phyloP scores from a whole-genome alignment of 208 protist genomes.

The Crithidia mellificae region DNA sequence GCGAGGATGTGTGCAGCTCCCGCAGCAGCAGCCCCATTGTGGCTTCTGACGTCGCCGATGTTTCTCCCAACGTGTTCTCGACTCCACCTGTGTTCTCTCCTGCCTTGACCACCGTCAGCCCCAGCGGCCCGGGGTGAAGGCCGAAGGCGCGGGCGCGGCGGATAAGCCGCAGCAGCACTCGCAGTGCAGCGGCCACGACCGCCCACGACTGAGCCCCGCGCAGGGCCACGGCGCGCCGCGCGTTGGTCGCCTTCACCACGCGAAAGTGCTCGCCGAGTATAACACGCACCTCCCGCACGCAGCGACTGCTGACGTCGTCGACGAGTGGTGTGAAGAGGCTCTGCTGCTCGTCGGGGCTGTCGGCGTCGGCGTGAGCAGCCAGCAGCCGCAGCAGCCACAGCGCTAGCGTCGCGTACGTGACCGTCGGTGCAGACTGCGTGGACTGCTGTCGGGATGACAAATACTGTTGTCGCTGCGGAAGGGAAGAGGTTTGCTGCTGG shows the following conservation, averaged over 20 bases:
- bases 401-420: constrained; percentile 43
- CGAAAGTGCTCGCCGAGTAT: constrained; percentile 75
- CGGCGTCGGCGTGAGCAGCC: constrained; percentile 52
- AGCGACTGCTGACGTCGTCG: constrained; percentile 78
- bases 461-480: not conserved
- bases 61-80: no score
- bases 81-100: no score
- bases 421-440: not conserved
- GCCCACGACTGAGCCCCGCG: constrained; percentile 49
- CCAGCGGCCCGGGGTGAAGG: constrained; percentile 69
- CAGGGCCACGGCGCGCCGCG: constrained; percentile 66
- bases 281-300: constrained; percentile 61
- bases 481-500: constrained; percentile 13
- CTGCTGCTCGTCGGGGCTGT: constrained; percentile 26
- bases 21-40: constrained; percentile 34
- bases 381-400: constrained; percentile 69
- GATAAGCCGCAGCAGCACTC: constrained; percentile 72
- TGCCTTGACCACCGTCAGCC: constrained; percentile 26
- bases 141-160: constrained; percentile 63
- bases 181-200: constrained; percentile 59
- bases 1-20: constrained; percentile 32
- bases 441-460: no score
- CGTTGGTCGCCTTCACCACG: constrained; percentile 62
- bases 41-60: constrained; percentile 13
- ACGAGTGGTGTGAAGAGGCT: constrained; percentile 74